phyloP scores from a whole-genome alignment of 2,329 filamentous ascomycete species.

The Ophiosphaerella korrae region DNA sequence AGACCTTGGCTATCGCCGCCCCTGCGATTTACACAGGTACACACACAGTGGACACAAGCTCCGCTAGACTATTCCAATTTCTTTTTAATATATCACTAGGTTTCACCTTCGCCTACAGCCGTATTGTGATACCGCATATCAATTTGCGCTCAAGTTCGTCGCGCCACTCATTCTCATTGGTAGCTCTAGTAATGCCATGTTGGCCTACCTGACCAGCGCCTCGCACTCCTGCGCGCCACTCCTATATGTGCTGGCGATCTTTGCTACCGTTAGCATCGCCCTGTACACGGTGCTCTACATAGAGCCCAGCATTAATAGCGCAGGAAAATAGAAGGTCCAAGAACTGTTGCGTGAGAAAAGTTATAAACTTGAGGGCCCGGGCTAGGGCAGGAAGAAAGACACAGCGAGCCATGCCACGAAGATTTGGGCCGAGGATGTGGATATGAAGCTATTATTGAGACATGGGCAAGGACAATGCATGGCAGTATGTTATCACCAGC shows the following conservation, averaged over 20 bases:
- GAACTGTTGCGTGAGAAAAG: constrained; percentile 33
- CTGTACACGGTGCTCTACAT: constrained; percentile 48
- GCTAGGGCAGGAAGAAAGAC: constrained; percentile 17
- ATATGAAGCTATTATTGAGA: constrained; percentile 27
- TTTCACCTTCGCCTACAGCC: constrained; percentile 41
- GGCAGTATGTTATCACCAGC: constrained; percentile 24
- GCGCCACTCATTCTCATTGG: constrained; percentile 44
- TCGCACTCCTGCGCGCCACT: constrained; percentile 3
- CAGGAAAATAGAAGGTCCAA: constrained; percentile 48
- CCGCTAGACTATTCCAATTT: not conserved
- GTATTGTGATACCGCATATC: constrained; percentile 48
- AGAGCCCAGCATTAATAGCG: constrained; percentile 48
- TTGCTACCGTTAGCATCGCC: constrained; percentile 38
- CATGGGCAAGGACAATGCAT: constrained; percentile 24
- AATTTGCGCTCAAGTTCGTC: constrained; percentile 44
- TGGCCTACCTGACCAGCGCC: constrained; percentile 24
- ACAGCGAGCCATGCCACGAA: constrained; percentile 20
- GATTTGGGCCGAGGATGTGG: constrained; percentile 21
- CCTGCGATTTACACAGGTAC: constrained; percentile 34
- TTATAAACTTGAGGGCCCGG: constrained; percentile 14
- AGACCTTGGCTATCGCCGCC: constrained; percentile 26
- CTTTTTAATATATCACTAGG: constrained; percentile 15
- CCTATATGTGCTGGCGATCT: constrained; percentile 31
- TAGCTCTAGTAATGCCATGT: constrained; percentile 37
- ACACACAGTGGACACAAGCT: not conserved